Evolutionary conservation across 2,329 filamentous ascomycete genomes (phyloP).

Genomic region (Pseudocercospora pini-densiflorae): DNA sequence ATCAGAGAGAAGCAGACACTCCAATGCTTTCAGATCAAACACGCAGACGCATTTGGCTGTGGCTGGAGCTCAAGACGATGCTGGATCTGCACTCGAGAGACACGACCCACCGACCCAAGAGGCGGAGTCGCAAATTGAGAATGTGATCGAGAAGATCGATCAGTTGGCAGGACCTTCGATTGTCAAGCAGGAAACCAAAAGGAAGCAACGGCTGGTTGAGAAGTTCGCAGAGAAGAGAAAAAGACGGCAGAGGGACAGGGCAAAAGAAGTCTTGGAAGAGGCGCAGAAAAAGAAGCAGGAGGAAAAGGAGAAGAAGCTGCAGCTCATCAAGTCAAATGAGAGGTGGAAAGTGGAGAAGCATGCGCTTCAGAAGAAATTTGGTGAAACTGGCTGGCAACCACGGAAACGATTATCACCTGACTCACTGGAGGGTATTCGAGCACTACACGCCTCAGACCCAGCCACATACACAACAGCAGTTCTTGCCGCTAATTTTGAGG

Average conservation of each 20-base stretch:
- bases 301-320: conserved; percentile 8
- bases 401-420: conserved; percentile 89
- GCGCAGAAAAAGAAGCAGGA: conserved; percentile 16
- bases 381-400: conserved; percentile 75
- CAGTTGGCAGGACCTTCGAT: conserved; percentile 24
- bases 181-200: conserved; percentile 10
- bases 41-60: background rate
- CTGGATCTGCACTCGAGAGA: background rate
- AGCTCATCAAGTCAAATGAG: conserved; percentile 41
- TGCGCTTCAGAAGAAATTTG: conserved; percentile 77
- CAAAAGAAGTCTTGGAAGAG: background rate
- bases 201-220: conserved; percentile 9
- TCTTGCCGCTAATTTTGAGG: conserved; percentile 77
- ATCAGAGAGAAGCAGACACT: background rate
- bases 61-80: background rate
- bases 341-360: conserved; percentile 78
- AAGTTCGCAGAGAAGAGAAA: conserved; percentile 19
- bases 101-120: background rate
- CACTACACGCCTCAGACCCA: conserved; percentile 77
- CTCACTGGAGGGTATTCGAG: conserved; percentile 85
- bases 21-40: background rate
- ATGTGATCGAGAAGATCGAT: conserved; percentile 31
- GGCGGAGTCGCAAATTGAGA: conserved; percentile 15
- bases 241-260: background rate
- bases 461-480: conserved; percentile 74